phyloP scores from a whole-genome alignment of 305 asterid species.

The Ilex paraguariensis region DNA sequence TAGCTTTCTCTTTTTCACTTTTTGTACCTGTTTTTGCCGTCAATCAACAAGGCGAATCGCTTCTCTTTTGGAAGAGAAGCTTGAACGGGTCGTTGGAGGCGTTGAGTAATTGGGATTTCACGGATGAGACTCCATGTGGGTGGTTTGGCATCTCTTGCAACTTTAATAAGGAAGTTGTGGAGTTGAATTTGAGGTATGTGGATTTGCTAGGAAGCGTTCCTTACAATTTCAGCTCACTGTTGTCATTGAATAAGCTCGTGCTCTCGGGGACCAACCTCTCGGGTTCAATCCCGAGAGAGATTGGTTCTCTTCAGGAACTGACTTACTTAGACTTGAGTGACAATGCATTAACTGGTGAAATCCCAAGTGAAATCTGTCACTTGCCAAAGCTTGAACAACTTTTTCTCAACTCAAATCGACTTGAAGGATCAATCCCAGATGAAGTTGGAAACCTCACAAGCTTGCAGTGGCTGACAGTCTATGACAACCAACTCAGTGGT shows the following conservation, averaged over 20 bases:
- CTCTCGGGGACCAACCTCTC: conserved; percentile 69
- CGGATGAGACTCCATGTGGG: conserved; percentile 54
- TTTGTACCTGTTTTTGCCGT: conserved; percentile 19
- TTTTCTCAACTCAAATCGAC: conserved; percentile 45
- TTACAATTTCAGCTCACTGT: conserved; percentile 37
- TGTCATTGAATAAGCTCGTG: conserved; percentile 42
- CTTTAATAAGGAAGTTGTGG: conserved; percentile 45
- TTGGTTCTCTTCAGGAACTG: conserved; percentile 40
- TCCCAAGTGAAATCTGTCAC: conserved; percentile 39
- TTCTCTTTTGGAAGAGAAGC: conserved; percentile 58
- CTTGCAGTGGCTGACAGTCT: conserved; percentile 42
- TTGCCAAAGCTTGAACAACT: conserved; percentile 48
- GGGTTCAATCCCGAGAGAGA: conserved; percentile 50
- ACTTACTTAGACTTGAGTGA: conserved; percentile 58
- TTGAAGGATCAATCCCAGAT: conserved; percentile 50
- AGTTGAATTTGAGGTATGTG: conserved; percentile 46
- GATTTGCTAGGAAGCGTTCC: conserved; percentile 63
- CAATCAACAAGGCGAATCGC: conserved; percentile 57
- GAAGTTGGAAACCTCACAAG: conserved; percentile 52
- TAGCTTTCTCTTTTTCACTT: conserved; percentile 11
- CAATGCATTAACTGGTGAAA: conserved; percentile 60
- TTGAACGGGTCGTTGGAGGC: conserved; percentile 49
- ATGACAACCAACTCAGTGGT: conserved; percentile 67
- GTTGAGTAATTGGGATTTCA: conserved; percentile 56
- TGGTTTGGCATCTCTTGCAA: conserved; percentile 78